phyloP scores from a whole-genome alignment of 352 stramenopile genomes.

The Pythium sukuiense region DNA sequence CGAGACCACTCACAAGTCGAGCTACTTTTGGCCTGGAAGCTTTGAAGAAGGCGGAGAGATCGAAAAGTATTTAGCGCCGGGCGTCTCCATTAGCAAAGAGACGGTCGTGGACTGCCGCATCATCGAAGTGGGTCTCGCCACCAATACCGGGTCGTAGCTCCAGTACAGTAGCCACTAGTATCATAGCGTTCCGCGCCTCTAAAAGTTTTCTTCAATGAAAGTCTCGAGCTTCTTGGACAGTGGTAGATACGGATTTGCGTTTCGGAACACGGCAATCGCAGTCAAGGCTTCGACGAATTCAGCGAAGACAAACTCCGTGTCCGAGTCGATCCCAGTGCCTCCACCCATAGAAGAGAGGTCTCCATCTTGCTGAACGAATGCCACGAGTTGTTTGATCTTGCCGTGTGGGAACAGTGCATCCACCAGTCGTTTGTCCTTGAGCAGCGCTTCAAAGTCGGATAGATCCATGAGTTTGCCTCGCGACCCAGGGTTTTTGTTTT shows the following conservation, averaged over 20 bases:
- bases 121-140: conserved; percentile 73
- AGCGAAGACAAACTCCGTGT: conserved; percentile 79
- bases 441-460: conserved; percentile 62
- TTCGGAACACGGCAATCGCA: conserved; percentile 71
- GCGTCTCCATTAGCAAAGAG: conserved; percentile 52
- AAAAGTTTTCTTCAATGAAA: conserved; percentile 79
- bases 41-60: conserved; percentile 81
- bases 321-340: conserved; percentile 47
- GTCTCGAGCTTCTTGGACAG: conserved; percentile 75
- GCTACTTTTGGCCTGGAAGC: conserved; percentile 83
- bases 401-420: conserved; percentile 73
- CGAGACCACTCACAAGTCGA: conserved; percentile 60
- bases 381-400: conserved; percentile 76
- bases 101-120: conserved; percentile 80
- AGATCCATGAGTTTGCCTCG: conserved; percentile 75
- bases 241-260: conserved; percentile 76
- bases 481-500: conserved; percentile 70
- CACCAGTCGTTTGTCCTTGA: conserved; percentile 70
- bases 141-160: conserved; percentile 23
- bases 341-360: conserved; percentile 45
- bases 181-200: not conserved
- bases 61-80: conserved; percentile 49
- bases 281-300: conserved; percentile 77
- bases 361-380: conserved; percentile 76
- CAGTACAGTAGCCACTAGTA: not conserved